These are phyloP conservation scores for Xylaria hypoxylon DNA, from an alignment of 2,329 filamentous ascomycete species.

Conservation along the genomic window DNA sequence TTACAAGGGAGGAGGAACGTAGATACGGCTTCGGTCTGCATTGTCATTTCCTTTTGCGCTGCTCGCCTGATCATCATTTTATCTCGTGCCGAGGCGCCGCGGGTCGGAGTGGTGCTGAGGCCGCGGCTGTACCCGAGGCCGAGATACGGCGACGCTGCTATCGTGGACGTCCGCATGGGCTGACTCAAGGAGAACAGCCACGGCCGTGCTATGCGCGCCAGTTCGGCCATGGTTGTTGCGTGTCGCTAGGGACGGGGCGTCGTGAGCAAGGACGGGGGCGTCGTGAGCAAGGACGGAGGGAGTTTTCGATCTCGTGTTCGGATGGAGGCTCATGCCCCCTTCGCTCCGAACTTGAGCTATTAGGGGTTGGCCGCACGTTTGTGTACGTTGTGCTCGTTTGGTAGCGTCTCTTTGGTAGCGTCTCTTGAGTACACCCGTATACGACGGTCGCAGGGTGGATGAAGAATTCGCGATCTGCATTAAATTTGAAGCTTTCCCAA, in stretches of 20 bases:
- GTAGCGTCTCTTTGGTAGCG: neutral
- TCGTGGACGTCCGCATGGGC: neutral
- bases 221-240: constrained; percentile 37
- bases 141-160: constrained; percentile 17
- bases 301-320: neutral
- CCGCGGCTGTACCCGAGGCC: constrained; percentile 29
- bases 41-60: neutral
- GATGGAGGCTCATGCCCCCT: constrained; percentile 33
- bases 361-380: neutral
- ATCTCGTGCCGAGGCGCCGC: constrained; percentile 8
- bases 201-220: constrained; percentile 39
- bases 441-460: neutral
- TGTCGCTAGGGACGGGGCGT: neutral
- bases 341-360: constrained; percentile 14
- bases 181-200: constrained; percentile 32
- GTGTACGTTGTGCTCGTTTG: neutral
- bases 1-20: constrained; percentile 42
- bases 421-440: constrained; percentile 10
- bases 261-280: neutral
- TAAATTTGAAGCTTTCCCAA: constrained; percentile 20
- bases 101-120: constrained; percentile 35
- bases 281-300: neutral
- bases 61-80: neutral
- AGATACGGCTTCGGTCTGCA: constrained; percentile 19
- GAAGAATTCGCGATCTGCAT: constrained; percentile 13